These are phyloP conservation scores for Juglanconis oblonga DNA, from an alignment of 2,329 filamentous ascomycete genomes.

Conservation along the genomic window DNA sequence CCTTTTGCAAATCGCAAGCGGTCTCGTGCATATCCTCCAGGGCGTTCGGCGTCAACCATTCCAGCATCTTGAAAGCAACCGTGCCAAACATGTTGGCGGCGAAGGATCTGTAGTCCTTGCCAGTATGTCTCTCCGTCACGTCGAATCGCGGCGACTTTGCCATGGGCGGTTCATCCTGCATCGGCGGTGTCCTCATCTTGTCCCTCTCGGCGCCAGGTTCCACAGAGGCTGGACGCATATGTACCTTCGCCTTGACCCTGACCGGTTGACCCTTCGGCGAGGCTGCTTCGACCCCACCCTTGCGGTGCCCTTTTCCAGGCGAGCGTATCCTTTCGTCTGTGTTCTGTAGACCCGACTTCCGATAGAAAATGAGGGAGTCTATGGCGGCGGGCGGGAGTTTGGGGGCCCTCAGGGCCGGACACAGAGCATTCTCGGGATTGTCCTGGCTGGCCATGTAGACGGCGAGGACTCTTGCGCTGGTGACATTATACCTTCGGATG, in stretches of 20 bases:
- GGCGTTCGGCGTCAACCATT: constrained; percentile 64
- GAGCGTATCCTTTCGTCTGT: constrained; percentile 19
- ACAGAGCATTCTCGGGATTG: constrained; percentile 69
- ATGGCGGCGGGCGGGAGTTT: constrained; percentile 43
- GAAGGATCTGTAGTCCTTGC: constrained; percentile 58
- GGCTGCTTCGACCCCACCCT: not conserved
- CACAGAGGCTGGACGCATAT: constrained; percentile 5
- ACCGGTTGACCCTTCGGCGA: constrained; percentile 1
- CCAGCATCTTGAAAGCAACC: constrained; percentile 66
- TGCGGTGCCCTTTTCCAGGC: constrained; percentile 17
- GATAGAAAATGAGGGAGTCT: constrained; percentile 45
- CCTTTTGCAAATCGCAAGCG: constrained; percentile 29
- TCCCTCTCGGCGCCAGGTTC: constrained; percentile 1
- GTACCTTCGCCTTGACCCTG: constrained; percentile 14
- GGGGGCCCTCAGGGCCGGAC: constrained; percentile 46
- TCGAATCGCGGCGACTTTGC: constrained; percentile 28
- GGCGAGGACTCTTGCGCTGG: constrained; percentile 79
- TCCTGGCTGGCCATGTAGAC: constrained; percentile 78
- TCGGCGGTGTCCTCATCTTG: not conserved
- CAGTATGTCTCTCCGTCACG: constrained; percentile 44
- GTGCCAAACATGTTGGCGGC: constrained; percentile 63
- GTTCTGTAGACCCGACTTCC: constrained; percentile 23
- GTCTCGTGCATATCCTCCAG: constrained; percentile 46
- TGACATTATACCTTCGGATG: constrained; percentile 73
- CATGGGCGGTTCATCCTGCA: not conserved